These are phyloP conservation scores for Casuarina equisetifolia DNA, from an alignment of 306 rosid genomes.

Conservation along the genomic window DNA sequence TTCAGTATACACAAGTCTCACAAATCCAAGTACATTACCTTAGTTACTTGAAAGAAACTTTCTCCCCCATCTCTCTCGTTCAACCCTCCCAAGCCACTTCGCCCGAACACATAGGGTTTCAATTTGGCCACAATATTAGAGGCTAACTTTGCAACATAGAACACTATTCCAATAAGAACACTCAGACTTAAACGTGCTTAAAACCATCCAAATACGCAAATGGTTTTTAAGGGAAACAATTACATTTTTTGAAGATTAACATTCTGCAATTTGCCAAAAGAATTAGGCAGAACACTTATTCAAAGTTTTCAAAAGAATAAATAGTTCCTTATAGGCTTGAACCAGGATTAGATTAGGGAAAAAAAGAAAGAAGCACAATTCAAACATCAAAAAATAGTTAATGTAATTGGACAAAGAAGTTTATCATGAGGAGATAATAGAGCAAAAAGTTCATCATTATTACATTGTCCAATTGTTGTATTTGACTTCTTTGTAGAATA, in stretches of 20 bases:
- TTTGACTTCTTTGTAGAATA: conserved; percentile 91
- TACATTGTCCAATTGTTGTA: conserved; percentile 94
- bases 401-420: conserved; percentile 3
- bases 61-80: not conserved
- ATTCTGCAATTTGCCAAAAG: not conserved
- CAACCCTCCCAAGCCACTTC: not conserved
- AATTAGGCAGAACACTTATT: not conserved
- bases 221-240: not conserved
- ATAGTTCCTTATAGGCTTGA: not conserved
- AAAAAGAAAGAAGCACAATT: not conserved
- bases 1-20: not conserved
- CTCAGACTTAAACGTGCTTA: not conserved
- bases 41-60: not conserved
- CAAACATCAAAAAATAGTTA: not conserved
- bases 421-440: conserved; percentile 1
- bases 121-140: conserved; percentile 3
- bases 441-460: conserved; percentile 20
- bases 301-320: not conserved
- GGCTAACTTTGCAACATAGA: not conserved
- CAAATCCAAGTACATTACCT: not conserved
- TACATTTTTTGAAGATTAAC: not conserved
- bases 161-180: not conserved
- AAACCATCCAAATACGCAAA: not conserved
- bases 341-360: not conserved
- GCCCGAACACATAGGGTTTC: not conserved